Percentiles rank a stretch among this genome's conserved stretches.
Evolutionary conservation across 176 grass and related monocot species (phyloP).

Genomic region (Oryza rufipogon): DNA sequence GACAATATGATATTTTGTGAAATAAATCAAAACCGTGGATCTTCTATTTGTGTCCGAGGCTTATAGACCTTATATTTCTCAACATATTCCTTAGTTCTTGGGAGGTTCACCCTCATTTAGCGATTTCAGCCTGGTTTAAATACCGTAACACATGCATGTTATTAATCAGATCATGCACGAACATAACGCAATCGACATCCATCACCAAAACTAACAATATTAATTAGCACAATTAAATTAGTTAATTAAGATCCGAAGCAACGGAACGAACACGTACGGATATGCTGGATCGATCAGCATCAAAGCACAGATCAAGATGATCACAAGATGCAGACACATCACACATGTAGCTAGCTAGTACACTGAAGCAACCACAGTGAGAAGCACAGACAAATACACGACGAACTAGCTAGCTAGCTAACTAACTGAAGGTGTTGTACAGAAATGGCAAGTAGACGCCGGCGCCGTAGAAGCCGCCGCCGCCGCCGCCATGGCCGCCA

Average conservation of each 20-base stretch:
- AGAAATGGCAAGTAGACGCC: constrained; percentile 39
- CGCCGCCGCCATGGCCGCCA: not conserved
- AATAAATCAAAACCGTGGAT: no score
- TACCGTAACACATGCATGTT: no score
- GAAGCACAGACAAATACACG: not conserved
- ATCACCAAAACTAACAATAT: not conserved
- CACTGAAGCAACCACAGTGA: not conserved
- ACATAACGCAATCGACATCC: not conserved
- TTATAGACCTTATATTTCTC: no score
- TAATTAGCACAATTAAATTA: not conserved
- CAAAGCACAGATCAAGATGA: no score
- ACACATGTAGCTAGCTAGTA: not conserved
- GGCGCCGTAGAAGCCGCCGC: constrained; percentile 22
- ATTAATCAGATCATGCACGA: not conserved
- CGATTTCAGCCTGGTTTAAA: no score
- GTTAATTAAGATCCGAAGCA: no score
- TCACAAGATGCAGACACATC: not conserved
- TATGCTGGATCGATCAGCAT: not conserved
- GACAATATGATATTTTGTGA: no score
- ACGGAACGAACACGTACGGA: not conserved
- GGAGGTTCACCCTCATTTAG: no score
- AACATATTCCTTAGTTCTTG: no score
- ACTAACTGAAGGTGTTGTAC: constrained; percentile 39
- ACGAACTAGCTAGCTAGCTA: not conserved
- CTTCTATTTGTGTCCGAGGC: no score